Evolutionary conservation across 345 rosid genomes (phyloP), one percentile per base, ranked within the genome.

Genomic region (Dipteronia sinensis): DNA sequence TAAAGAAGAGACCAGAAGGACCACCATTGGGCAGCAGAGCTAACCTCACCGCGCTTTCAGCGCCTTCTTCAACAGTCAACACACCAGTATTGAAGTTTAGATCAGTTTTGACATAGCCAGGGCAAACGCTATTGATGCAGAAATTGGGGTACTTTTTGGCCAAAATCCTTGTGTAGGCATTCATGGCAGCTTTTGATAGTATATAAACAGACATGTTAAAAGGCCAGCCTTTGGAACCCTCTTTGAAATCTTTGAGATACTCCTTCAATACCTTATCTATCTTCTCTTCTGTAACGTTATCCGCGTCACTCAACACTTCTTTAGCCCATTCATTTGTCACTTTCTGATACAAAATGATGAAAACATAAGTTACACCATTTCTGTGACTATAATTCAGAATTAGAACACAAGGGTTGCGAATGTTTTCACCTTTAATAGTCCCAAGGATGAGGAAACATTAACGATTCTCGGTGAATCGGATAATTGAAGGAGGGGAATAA

Each of bases 101-200:
- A 19, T 90, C 88, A 0, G 89, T 87, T 34, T 83, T 87, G 16
- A 87, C 90, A 73, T 17, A 86, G 74, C 90, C 92, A 25, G 92
- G 91, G 75, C 90, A 90, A 27, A 86, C 88, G 59, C 85, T 25
- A 53, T 86, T 88, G 85, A 85, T 79, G 77, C 75, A 31, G 55
- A 84, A 49, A 34, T 79, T 40, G 2, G 85, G 77, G 53, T 85
- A 59, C 62, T 78, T 83, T 65, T 83, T 90, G 16, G 89, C 87
- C 65, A 85, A 71, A 40, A 88, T 74, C 79, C 89, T 80, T 25
- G 90, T 86, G 81, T 86, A 71, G 44, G 86, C 87, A 6, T 85
- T 85, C 81, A 86, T 74, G 20, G 59, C 86, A 19, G 87, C 91
- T 80, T 86, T 88, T 0, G 91, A 86, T 29, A 85, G 6, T 27